phyloP scores from a whole-genome alignment of 345 rosid species.

The Eucalyptus microcorys region DNA sequence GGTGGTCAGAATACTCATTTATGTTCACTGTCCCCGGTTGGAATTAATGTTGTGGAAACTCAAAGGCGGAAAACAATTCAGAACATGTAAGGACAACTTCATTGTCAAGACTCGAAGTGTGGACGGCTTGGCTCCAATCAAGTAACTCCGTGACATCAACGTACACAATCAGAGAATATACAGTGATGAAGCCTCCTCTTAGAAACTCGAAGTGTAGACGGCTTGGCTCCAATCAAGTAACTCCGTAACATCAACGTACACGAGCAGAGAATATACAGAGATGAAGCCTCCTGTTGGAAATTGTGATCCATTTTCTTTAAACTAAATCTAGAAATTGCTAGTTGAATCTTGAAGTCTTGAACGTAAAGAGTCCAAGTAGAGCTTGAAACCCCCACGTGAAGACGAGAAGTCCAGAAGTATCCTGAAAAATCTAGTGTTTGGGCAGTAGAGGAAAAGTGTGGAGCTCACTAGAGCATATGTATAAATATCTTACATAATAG shows the following conservation, averaged over 20 bases:
- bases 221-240: not conserved
- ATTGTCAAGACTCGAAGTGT: not conserved
- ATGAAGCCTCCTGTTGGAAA: too few species aligned
- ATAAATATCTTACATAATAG: not conserved
- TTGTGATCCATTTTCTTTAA: not conserved
- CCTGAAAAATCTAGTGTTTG: not conserved
- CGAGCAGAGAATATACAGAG: accelerated
- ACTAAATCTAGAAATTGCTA: not conserved
- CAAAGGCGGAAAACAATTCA: not conserved
- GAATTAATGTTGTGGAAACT: not conserved
- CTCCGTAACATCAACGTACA: too few species aligned
- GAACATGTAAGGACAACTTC: not conserved
- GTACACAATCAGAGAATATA: too few species aligned
- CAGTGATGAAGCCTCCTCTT: too few species aligned
- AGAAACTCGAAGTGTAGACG: not conserved
- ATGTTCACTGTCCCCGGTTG: not conserved
- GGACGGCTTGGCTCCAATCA: not conserved
- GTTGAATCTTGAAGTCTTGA: not conserved
- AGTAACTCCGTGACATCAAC: too few species aligned
- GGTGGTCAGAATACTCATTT: not conserved
- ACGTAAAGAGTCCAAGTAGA: not conserved
- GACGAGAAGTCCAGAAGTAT: not conserved
- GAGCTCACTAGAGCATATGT: not conserved
- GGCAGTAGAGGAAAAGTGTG: not conserved
- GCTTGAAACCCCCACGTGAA: not conserved